Percentiles rank a stretch among this genome's conserved stretches.
phyloP scores from a whole-genome alignment of 2,329 filamentous ascomycete genomes.

The Xylariaceae sp. region DNA sequence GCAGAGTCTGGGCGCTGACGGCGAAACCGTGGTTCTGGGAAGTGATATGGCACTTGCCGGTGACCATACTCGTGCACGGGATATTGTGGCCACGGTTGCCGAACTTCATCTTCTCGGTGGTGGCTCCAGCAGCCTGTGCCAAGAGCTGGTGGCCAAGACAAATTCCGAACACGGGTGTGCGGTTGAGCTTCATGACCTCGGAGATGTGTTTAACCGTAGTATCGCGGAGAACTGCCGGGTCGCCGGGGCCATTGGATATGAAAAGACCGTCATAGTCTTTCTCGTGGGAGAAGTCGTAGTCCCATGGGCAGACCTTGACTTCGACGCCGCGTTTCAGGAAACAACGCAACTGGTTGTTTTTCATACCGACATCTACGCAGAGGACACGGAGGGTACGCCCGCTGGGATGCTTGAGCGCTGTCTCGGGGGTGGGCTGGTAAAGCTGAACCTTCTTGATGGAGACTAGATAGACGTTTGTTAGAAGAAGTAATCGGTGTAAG shows the following conservation, averaged over 20 bases:
- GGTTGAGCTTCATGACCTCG: slow-evolving; percentile 68
- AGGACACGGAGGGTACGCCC: slow-evolving; percentile 82
- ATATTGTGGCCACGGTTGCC: slow-evolving; percentile 99
- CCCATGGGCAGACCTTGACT: slow-evolving; percentile 91
- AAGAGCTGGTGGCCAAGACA: slow-evolving; percentile 93
- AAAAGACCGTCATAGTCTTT: slow-evolving; percentile 94
- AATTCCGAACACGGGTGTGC: slow-evolving; percentile 90
- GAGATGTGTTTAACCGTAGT: slow-evolving; percentile 73
- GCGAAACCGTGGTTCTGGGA: slow-evolving; percentile 98
- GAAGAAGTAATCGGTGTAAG: too few species aligned
- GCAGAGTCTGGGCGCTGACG: slow-evolving; percentile 73
- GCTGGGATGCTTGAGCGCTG: slow-evolving; percentile 77
- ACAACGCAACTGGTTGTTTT: slow-evolving; percentile 96
- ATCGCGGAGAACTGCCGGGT: slow-evolving; percentile 75
- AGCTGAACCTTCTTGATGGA: slow-evolving; percentile 83
- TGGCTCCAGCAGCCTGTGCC: slow-evolving; percentile 78
- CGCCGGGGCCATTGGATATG: slow-evolving; percentile 95
- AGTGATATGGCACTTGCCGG: slow-evolving; percentile 96
- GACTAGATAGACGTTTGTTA: too few species aligned
- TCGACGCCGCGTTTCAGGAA: slow-evolving; percentile 87
- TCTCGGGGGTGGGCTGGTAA: slow-evolving; percentile 68
- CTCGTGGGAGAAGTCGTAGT: slow-evolving; percentile 81
- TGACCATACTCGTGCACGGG: slow-evolving; percentile 91
- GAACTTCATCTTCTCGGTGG: slow-evolving; percentile 96
- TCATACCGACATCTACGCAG: slow-evolving; percentile 94